A percentile compares a stretch with the other conserved stretches of the same genome.
These are phyloP conservation scores for Magnaporthiopsis incrustans DNA, from an alignment of 2,329 filamentous ascomycete genomes.

Conservation along the genomic window DNA sequence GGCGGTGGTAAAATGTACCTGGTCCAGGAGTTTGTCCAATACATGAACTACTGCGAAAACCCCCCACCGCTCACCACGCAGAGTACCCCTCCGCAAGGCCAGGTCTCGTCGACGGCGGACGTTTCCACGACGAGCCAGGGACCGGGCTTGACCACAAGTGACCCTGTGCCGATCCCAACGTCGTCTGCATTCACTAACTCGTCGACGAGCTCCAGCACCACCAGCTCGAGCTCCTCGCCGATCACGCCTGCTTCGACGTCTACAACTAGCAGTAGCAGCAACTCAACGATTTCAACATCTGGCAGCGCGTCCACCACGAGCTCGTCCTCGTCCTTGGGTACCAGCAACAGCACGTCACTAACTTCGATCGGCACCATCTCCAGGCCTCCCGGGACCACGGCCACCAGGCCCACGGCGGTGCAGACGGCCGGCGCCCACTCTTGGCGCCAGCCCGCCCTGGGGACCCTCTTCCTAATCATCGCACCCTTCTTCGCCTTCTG, in stretches of 20 bases:
- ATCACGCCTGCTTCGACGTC: not conserved
- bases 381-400: not conserved
- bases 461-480: not conserved
- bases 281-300: not conserved
- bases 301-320: not conserved
- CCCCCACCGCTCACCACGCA: constrained; percentile 2
- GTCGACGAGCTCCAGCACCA: not conserved
- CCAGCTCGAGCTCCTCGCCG: not conserved
- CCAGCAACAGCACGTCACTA: not conserved
- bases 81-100: constrained; percentile 4
- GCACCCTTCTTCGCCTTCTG: not conserved
- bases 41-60: constrained; percentile 34
- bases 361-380: not conserved
- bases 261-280: not conserved
- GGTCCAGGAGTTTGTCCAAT: constrained; percentile 32
- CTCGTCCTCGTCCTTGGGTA: not conserved
- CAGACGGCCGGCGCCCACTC: not conserved
- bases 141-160: not conserved
- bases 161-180: constrained; percentile 6
- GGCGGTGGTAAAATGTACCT: constrained; percentile 26
- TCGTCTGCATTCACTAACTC: constrained; percentile 1
- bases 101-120: constrained; percentile 5
- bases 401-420: not conserved
- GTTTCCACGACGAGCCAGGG: constrained; percentile 11
- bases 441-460: not conserved